phyloP scores from a whole-genome alignment of 1,139 yeast species.

The Hyphopichia khmerensis region DNA sequence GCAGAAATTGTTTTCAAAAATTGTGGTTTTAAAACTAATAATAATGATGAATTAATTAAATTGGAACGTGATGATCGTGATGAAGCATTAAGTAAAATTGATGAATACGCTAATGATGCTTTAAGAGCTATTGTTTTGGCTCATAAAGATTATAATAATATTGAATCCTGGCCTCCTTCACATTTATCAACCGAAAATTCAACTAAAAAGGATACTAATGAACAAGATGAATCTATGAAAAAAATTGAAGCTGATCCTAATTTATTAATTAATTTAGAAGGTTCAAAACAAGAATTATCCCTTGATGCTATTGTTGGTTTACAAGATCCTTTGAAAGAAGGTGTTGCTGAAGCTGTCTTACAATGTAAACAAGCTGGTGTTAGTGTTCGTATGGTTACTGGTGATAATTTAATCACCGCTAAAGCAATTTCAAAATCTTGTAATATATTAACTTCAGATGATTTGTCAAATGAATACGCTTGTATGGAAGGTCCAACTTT shows the following conservation, averaged over 20 bases:
- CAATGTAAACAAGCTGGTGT: constrained; percentile 92
- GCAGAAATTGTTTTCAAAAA: constrained; percentile 77
- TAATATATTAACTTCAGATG: constrained; percentile 65
- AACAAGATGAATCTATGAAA: constrained; percentile 14
- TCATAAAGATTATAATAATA: constrained; percentile 62
- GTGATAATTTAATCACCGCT: constrained; percentile 90
- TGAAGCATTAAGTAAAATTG: constrained; percentile 46
- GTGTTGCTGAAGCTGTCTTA: constrained; percentile 84
- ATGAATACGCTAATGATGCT: constrained; percentile 69
- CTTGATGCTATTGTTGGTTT: constrained; percentile 84
- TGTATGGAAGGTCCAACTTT: constrained; percentile 94
- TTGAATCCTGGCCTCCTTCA: constrained; percentile 65
- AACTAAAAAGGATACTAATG: not conserved
- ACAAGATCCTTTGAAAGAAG: constrained; percentile 89
- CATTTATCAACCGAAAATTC: constrained; percentile 22
- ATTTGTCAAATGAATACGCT: constrained; percentile 51
- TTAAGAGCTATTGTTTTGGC: constrained; percentile 84
- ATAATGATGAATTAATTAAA: constrained; percentile 13
- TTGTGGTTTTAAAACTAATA: constrained; percentile 44
- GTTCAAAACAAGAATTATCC: constrained; percentile 27
- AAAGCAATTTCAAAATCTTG: constrained; percentile 85
- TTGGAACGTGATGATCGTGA: constrained; percentile 35
- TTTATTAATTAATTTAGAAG: constrained; percentile 39
- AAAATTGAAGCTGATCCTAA: constrained; percentile 48
- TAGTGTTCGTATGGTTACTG: constrained; percentile 95